Conservation (phyloP, 2,329 filamentous ascomycete genomes). For the Fusarium chuoi region DNA sequence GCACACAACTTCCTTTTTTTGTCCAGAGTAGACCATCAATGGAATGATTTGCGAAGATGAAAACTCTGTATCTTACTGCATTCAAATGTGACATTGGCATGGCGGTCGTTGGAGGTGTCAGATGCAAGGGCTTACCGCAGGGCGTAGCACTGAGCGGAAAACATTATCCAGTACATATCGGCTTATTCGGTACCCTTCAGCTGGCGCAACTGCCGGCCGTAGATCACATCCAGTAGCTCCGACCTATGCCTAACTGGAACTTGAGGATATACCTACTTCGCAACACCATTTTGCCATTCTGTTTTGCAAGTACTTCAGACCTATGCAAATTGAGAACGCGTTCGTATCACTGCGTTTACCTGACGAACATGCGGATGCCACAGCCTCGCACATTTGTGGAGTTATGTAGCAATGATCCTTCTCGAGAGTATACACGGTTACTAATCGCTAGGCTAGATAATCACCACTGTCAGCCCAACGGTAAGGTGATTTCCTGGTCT, state of each 20-base stretch:
- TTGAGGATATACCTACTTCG: fast-evolving
- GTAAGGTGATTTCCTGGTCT: not conserved
- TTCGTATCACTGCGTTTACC: fast-evolving
- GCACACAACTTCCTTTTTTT: too few relatives aligned
- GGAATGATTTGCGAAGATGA: fast-evolving
- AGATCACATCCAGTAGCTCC: fast-evolving
- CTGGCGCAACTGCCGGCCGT: not conserved
- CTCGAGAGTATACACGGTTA: not conserved
- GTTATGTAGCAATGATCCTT: not conserved
- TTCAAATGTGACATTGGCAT: fast-evolving
- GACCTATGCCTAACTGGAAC: fast-evolving
- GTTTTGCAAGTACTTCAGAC: fast-evolving
- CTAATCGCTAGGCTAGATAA: fast-evolving
- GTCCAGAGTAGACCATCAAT: fast-evolving
- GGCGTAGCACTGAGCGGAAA: not conserved
- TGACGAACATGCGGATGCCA: fast-evolving
- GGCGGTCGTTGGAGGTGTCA: fast-evolving
- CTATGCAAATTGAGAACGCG: fast-evolving
- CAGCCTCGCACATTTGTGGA: not conserved
- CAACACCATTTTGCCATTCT: fast-evolving
- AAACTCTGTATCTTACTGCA: not conserved
- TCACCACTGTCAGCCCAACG: too few relatives aligned
- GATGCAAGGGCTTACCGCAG: not conserved
- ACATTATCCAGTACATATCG: not conserved
- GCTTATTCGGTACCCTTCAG: not conserved